A percentile compares a stretch with the other conserved stretches of the same genome.
These are phyloP conservation scores for Pseudogymnoascus destructans DNA, from an alignment of 2,329 filamentous ascomycete genomes.

Conservation along the genomic window DNA sequence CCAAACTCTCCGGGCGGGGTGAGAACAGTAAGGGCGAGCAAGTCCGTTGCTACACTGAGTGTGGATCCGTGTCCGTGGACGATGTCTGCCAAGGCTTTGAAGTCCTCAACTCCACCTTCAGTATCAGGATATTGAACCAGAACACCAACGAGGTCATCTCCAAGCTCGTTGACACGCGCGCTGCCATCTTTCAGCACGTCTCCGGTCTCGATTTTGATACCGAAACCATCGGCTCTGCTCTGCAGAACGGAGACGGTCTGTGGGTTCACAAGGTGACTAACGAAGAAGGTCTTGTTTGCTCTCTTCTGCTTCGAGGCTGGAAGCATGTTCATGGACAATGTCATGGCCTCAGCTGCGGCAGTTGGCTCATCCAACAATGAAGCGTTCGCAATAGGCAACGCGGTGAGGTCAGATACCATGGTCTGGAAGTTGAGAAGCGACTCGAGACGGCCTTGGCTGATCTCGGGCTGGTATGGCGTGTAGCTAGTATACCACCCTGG, in stretches of 20 bases:
- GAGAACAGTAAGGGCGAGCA: conserved; percentile 74
- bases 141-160: conserved; percentile 74
- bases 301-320: conserved; percentile 59
- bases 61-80: conserved; percentile 68
- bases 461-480: conserved; percentile 93
- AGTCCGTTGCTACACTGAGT: conserved; percentile 78
- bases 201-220: conserved; percentile 60
- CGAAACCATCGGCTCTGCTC: conserved; percentile 83
- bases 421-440: conserved; percentile 94
- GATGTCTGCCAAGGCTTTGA: conserved; percentile 56
- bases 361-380: conserved; percentile 85
- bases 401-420: conserved; percentile 77
- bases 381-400: conserved; percentile 76
- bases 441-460: conserved; percentile 87
- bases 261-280: conserved; percentile 70
- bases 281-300: conserved; percentile 66
- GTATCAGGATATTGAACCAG: conserved; percentile 94
- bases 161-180: conserved; percentile 57
- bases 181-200: conserved; percentile 56
- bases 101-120: conserved; percentile 66
- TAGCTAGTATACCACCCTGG: conserved; percentile 98
- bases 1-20: conserved; percentile 89
- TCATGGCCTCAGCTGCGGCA: conserved; percentile 92
- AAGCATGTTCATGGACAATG: conserved; percentile 68
- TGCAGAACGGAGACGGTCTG: conserved; percentile 75